These are phyloP conservation scores for Penicillium samsonianum DNA, from an alignment of 495 filamentous ascomycete genomes.

Conservation along the genomic window DNA sequence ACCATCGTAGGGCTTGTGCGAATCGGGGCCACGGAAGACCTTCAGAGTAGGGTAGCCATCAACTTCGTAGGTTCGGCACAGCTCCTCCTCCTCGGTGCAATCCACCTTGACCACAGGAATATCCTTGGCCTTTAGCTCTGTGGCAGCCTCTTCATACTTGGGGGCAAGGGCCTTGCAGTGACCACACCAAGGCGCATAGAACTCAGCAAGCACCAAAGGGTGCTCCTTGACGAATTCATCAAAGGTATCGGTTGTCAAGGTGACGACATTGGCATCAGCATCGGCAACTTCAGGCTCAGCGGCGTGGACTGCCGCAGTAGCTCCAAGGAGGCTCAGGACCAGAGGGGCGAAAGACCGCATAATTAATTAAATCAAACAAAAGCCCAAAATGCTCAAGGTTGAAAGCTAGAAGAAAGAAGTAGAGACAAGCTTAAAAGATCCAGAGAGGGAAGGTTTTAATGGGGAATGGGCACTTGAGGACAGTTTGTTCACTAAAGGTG, in stretches of 20 bases:
- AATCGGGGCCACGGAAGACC: constrained; percentile 94
- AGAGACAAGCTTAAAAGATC: constrained; percentile 6
- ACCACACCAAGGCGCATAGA: constrained; percentile 98
- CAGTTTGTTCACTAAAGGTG: constrained; percentile 52
- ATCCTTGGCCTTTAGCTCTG: constrained; percentile 90
- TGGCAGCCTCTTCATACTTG: constrained; percentile 92
- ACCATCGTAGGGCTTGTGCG: constrained; percentile 78
- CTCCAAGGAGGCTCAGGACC: constrained; percentile 61
- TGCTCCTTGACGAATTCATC: constrained; percentile 80
- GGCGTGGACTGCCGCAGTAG: constrained; percentile 63
- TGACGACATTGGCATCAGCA: constrained; percentile 65
- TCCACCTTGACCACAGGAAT: constrained; percentile 93
- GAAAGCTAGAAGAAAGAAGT: not conserved
- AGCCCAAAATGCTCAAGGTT: constrained; percentile 12
- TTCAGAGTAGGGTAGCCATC: constrained; percentile 98
- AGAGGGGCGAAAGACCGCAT: constrained; percentile 60
- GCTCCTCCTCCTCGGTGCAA: constrained; percentile 90
- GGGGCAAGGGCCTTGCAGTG: constrained; percentile 96
- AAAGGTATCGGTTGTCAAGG: constrained; percentile 84
- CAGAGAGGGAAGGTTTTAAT: constrained; percentile 23
- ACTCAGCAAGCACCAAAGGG: constrained; percentile 91
- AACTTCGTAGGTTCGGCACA: constrained; percentile 86
- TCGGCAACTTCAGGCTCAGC: constrained; percentile 46
- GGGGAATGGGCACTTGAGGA: constrained; percentile 37
- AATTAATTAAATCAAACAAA: constrained; percentile 13